A percentile compares a stretch with the other conserved stretches of the same genome.
These are phyloP conservation scores for Corymbia citriodora DNA, from an alignment of 441 rosid species.

Conservation along the genomic window DNA sequence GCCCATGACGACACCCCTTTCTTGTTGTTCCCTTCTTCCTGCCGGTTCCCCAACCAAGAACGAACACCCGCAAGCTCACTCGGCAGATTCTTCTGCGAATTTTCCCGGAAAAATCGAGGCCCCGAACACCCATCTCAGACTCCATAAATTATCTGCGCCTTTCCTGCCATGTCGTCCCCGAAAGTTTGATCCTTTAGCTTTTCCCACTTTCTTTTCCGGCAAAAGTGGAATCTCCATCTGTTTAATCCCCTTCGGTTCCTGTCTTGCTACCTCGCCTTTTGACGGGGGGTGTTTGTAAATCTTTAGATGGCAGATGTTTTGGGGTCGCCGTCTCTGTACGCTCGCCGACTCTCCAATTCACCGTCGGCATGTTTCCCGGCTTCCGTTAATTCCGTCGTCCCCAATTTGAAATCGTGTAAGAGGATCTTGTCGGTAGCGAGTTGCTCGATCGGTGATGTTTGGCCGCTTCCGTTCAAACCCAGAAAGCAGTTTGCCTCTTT, in stretches of 20 bases:
- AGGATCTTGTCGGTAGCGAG: constrained; percentile 24
- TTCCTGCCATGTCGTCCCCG: neutral
- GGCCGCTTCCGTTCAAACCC: constrained; percentile 25
- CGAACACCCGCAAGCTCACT: neutral
- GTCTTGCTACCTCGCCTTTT: neutral
- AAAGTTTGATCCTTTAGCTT: neutral
- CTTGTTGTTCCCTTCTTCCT: neutral
- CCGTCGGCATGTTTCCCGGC: constrained; percentile 24
- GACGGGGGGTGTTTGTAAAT: neutral
- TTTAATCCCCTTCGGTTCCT: neutral
- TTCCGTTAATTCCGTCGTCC: constrained; percentile 23
- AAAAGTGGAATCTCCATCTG: neutral
- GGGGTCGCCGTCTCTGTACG: constrained; percentile 23
- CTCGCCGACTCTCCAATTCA: constrained; percentile 29
- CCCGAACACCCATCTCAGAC: neutral
- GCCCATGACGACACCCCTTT: neutral
- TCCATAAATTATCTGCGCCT: neutral
- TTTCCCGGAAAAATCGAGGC: neutral
- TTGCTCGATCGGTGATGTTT: constrained; percentile 11
- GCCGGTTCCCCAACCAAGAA: neutral
- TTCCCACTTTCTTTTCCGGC: neutral
- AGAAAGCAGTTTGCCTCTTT: constrained; percentile 31
- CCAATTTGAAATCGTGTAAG: constrained; percentile 22
- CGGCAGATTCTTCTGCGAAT: neutral
- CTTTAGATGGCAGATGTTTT: constrained; percentile 61